These are phyloP conservation scores for Monascus ruber DNA, from an alignment of 2,329 filamentous ascomycete genomes.

Conservation along the genomic window DNA sequence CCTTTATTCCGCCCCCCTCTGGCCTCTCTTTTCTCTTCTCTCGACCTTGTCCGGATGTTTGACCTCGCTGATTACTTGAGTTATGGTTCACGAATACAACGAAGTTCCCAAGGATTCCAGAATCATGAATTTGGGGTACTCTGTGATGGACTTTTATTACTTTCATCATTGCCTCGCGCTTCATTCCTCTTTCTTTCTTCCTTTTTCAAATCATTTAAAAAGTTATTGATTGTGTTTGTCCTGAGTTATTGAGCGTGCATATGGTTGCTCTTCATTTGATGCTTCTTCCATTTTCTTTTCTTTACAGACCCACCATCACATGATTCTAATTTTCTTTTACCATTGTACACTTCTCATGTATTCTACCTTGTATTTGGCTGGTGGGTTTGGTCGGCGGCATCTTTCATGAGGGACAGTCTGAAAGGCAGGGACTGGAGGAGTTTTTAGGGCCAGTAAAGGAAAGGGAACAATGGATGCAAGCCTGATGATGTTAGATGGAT, in stretches of 20 bases:
- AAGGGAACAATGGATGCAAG: neutral
- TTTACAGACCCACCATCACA: neutral
- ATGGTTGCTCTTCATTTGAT: constrained; percentile 9
- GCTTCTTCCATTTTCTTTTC: constrained; percentile 9
- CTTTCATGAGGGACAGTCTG: neutral
- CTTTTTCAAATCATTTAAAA: constrained; percentile 6
- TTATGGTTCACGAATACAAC: constrained; percentile 28
- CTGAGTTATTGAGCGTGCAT: constrained; percentile 30
- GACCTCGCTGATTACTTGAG: constrained; percentile 16
- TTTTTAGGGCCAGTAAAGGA: neutral
- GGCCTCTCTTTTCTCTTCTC: constrained; percentile 1
- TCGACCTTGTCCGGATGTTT: constrained; percentile 1
- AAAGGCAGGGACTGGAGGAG: too few species aligned
- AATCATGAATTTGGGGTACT: neutral
- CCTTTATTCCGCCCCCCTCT: constrained; percentile 2
- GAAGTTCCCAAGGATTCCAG: constrained; percentile 14
- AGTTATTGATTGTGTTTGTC: constrained; percentile 18
- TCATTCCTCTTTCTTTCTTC: too few species aligned
- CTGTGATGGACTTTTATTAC: too few species aligned
- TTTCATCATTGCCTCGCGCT: too few species aligned
- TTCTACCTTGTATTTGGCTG: neutral
- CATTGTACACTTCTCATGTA: neutral
- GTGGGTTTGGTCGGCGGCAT: neutral
- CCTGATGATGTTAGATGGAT: too few species aligned
- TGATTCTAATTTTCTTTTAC: constrained; percentile 2